A percentile compares a stretch with the other conserved stretches of the same genome.
Evolutionary conservation across 257 asterid genomes (phyloP).

Genomic region (Forsythia suspensa): DNA sequence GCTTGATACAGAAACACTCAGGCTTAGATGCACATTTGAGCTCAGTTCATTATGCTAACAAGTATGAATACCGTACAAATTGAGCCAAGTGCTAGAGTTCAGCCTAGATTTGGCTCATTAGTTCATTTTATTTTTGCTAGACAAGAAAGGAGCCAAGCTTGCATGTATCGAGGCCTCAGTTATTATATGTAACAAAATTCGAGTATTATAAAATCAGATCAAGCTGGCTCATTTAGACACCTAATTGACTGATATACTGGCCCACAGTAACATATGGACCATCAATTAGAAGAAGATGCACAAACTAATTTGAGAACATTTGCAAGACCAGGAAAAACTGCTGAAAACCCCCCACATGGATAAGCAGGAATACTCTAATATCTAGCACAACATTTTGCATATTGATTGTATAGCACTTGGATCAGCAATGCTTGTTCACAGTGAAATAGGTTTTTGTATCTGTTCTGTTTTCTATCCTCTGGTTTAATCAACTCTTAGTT

Average conservation of each 20-base stretch:
- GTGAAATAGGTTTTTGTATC: neutral
- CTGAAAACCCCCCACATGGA: neutral
- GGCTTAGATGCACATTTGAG: neutral
- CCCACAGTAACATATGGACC: neutral
- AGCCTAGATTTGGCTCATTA: neutral
- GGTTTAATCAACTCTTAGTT: neutral
- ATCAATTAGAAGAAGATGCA: neutral
- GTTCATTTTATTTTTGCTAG: neutral
- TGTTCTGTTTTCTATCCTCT: neutral
- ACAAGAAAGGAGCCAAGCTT: neutral
- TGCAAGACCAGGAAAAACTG: neutral
- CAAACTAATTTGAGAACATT: neutral
- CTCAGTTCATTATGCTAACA: neutral
- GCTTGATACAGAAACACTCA: neutral
- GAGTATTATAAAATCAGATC: neutral
- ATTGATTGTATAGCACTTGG: neutral
- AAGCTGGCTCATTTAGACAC: neutral
- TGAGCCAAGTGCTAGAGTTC: neutral
- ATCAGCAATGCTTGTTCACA: conserved; percentile 7
- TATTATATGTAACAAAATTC: neutral
- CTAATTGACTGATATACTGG: neutral
- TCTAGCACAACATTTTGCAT: neutral
- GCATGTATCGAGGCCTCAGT: neutral
- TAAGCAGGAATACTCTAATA: neutral
- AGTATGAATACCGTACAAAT: neutral